Evolutionary conservation across 2,329 filamentous ascomycete species (phyloP).

Genomic region (Sphaerulina populicola): DNA sequence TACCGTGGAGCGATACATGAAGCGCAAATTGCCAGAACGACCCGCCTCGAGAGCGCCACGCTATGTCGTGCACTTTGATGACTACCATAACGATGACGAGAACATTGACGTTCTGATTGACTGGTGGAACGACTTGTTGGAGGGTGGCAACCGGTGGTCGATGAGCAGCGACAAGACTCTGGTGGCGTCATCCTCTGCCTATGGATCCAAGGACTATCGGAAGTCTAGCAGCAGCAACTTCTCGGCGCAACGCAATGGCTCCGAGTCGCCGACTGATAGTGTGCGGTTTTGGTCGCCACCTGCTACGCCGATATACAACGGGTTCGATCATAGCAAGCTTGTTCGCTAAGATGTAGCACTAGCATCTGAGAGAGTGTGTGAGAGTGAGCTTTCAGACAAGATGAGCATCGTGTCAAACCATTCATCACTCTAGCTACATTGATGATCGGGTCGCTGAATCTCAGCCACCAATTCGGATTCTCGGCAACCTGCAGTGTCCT

Average conservation of each 20-base stretch:
- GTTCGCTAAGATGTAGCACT: too few species aligned
- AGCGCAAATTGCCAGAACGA: neutral
- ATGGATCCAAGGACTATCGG: neutral
- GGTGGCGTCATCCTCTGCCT: neutral
- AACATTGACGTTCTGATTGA: conserved; percentile 1
- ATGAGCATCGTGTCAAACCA: too few species aligned
- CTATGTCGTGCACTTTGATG: neutral
- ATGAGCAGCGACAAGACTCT: conserved; percentile 5
- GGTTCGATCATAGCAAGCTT: neutral
- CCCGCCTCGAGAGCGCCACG: neutral
- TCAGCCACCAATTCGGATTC: too few species aligned
- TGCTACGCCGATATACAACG: neutral
- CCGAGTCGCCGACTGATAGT: conserved; percentile 6
- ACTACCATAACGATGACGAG: neutral
- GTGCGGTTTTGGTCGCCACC: conserved; percentile 3
- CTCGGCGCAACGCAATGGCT: neutral
- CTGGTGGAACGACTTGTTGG: conserved; percentile 6
- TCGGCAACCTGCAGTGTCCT: too few species aligned
- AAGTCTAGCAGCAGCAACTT: neutral
- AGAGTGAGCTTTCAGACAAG: too few species aligned
- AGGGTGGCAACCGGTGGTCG: neutral
- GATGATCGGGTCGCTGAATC: too few species aligned
- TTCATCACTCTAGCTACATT: too few species aligned
- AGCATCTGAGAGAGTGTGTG: too few species aligned
- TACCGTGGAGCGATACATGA: conserved; percentile 2